These are phyloP conservation scores for Phoma sp. DNA, from an alignment of 2,329 filamentous ascomycete species.

Conservation along the genomic window DNA sequence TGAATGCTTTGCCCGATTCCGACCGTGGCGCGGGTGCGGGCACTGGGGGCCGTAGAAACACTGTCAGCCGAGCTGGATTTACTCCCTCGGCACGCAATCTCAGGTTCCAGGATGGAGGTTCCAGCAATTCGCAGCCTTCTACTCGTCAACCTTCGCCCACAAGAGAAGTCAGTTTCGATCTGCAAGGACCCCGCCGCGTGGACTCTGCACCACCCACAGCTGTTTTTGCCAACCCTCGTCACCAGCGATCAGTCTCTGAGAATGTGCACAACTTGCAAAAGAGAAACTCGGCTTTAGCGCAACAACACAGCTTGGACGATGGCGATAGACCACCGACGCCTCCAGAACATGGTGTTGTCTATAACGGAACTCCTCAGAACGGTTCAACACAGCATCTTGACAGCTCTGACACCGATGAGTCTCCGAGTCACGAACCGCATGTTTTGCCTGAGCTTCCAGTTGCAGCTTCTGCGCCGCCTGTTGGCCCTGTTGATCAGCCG, in stretches of 20 bases:
- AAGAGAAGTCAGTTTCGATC: conserved; percentile 34
- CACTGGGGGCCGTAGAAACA: conserved; percentile 51
- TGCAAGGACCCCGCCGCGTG: conserved; percentile 45
- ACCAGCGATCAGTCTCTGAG: conserved; percentile 59
- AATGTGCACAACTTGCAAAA: conserved; percentile 50
- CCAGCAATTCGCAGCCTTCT: conserved; percentile 52
- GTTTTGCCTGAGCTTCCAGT: conserved; percentile 43
- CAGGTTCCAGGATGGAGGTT: conserved; percentile 52
- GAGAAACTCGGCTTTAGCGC: conserved; percentile 49
- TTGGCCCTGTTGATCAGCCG: conserved; percentile 77
- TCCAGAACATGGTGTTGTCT: conserved; percentile 45
- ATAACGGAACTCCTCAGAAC: conserved; percentile 22
- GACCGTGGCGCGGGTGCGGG: conserved; percentile 51
- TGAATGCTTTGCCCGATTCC: conserved; percentile 57
- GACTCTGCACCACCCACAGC: conserved; percentile 51
- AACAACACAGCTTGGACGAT: conserved; percentile 40
- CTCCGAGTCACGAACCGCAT: conserved; percentile 33
- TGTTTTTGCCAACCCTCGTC: conserved; percentile 40
- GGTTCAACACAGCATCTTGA: conserved; percentile 33
- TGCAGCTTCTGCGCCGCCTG: conserved; percentile 55
- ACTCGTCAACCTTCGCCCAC: conserved; percentile 53
- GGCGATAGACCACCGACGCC: conserved; percentile 49
- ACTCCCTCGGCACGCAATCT: conserved; percentile 43
- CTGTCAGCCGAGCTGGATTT: conserved; percentile 49
- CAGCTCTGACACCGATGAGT: conserved; percentile 39